phyloP scores from a whole-genome alignment of 2,329 filamentous ascomycete species.

The Cladosporium cucumerinum region DNA sequence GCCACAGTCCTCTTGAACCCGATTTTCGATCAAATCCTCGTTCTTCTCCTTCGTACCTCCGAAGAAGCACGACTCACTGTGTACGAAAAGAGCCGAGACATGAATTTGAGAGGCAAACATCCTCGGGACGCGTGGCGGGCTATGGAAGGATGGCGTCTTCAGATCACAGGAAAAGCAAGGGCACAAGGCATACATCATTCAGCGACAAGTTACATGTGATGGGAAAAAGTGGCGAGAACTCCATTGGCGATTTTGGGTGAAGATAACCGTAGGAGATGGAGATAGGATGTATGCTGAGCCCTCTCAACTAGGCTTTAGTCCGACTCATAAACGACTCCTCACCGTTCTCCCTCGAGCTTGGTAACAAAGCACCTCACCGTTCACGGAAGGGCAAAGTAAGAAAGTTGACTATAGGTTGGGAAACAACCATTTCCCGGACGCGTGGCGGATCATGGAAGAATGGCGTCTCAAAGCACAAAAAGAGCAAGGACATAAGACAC shows the following conservation, averaged over 20 bases:
- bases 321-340: background rate
- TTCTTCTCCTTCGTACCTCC: too few species aligned
- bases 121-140: background rate
- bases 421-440: too few species aligned
- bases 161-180: too few species aligned
- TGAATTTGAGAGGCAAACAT: background rate
- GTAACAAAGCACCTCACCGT: background rate
- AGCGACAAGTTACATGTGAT: background rate
- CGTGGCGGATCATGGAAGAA: background rate
- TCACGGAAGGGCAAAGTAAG: background rate
- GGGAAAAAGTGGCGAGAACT: background rate
- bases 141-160: background rate
- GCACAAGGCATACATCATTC: background rate
- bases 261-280: background rate
- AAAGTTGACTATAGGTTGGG: background rate
- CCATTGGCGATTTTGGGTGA: background rate
- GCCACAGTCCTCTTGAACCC: too few species aligned
- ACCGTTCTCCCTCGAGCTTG: background rate
- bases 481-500: background rate
- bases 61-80: too few species aligned
- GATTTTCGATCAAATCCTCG: too few species aligned
- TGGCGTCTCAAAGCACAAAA: background rate
- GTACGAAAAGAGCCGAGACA: background rate
- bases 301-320: too few species aligned
- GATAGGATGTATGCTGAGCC: background rate